A percentile compares a stretch with the other conserved stretches of the same genome.
phyloP scores from a whole-genome alignment of 306 rosid genomes.

The Sesbania bispinosa region DNA sequence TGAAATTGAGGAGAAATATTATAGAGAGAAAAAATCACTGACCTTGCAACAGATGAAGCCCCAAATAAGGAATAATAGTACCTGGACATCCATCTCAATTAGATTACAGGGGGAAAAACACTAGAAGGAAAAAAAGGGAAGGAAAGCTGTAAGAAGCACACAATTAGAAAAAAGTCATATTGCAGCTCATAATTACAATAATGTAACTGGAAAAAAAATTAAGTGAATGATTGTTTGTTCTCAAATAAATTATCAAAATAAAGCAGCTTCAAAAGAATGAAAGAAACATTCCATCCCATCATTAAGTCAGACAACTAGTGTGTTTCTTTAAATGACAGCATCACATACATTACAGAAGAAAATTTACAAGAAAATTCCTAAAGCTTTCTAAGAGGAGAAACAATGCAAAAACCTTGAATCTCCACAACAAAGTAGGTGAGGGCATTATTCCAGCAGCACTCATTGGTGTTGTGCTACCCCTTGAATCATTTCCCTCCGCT shows the following conservation, averaged over 20 bases:
- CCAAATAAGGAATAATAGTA: conserved; percentile 73
- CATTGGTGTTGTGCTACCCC: conserved; percentile 40
- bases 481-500: conserved; percentile 46
- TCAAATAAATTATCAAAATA: not conserved
- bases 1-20: not conserved
- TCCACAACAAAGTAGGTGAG: conserved; percentile 79
- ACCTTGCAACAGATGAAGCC: conserved; percentile 95
- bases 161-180: not conserved
- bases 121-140: not conserved
- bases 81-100: conserved; percentile 57
- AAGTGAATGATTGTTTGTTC: not conserved
- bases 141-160: not conserved
- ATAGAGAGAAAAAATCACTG: conserved; percentile 25
- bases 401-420: conserved; percentile 99
- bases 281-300: conserved; percentile 8
- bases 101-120: conserved; percentile 21
- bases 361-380: not conserved
- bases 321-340: conserved; percentile 1
- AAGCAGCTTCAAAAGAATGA: conserved; percentile 1
- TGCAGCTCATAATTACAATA: not conserved
- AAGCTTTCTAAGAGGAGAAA: not conserved
- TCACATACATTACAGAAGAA: not conserved
- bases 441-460: conserved; percentile 61
- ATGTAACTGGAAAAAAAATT: not conserved
- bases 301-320: not conserved